Conservation (phyloP, 2,329 filamentous ascomycete genomes). For the Trichoderma sp. region DNA sequence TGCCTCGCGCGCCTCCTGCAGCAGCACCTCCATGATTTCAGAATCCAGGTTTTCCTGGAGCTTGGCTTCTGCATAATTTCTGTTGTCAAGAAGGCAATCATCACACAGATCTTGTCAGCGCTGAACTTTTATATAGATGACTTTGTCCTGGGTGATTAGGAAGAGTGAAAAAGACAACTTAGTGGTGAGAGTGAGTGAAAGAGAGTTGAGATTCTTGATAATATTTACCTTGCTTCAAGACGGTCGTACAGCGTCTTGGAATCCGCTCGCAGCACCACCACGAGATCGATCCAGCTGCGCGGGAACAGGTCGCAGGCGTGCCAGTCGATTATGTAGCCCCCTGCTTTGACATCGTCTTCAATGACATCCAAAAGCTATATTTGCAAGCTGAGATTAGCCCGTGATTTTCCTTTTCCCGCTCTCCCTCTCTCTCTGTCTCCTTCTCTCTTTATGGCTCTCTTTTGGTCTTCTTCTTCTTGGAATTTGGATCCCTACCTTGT, state of each 20-base stretch:
- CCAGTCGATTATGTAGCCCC: slow-evolving; percentile 94
- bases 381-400: no score
- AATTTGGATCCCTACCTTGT: slow-evolving; percentile 65
- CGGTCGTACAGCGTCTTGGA: slow-evolving; percentile 83
- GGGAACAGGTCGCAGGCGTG: slow-evolving; percentile 97
- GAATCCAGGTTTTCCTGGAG: slow-evolving; percentile 95
- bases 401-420: no score
- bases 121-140: no score
- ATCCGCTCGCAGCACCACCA: slow-evolving; percentile 85
- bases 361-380: slow-evolving; percentile 79
- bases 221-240: slow-evolving; percentile 65
- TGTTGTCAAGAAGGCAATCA: slow-evolving; percentile 37
- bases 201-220: slow-evolving; percentile 26
- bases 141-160: no score
- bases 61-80: slow-evolving; percentile 82
- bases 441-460: no score
- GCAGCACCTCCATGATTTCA: slow-evolving; percentile 94
- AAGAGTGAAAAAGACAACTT: background rate
- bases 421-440: no score
- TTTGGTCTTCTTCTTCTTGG: no score
- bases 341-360: slow-evolving; percentile 75
- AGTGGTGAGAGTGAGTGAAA: background rate
- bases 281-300: slow-evolving; percentile 89
- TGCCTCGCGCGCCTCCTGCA: slow-evolving; percentile 85
- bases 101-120: background rate